These are phyloP conservation scores for Suhomyces bolitotheri DNA, from an alignment of 1,139 yeast species.

Conservation along the genomic window DNA sequence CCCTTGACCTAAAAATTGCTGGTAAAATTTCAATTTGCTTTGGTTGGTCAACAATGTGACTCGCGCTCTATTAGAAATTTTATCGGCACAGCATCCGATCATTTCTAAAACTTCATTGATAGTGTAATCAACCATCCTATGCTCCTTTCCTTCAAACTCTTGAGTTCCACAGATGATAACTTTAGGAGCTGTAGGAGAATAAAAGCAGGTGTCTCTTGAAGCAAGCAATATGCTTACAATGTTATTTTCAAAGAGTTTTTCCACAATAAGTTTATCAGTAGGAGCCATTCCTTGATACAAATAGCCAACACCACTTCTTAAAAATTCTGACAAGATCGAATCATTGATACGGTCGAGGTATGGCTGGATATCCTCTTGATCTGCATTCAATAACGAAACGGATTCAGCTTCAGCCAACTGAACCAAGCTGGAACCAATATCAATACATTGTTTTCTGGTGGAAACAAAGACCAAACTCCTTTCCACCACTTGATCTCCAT, in stretches of 20 bases:
- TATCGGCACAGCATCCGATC: slow-evolving; percentile 59
- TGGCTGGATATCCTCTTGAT: slow-evolving; percentile 40
- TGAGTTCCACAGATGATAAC: slow-evolving; percentile 74
- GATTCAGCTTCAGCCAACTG: slow-evolving; percentile 35
- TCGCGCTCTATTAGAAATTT: slow-evolving; percentile 23
- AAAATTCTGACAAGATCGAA: slow-evolving; percentile 38
- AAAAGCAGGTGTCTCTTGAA: slow-evolving; percentile 54
- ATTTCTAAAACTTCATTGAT: slow-evolving; percentile 68
- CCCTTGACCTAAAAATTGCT: slow-evolving; percentile 69
- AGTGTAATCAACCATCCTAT: slow-evolving; percentile 67
- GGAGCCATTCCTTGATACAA: slow-evolving; percentile 60
- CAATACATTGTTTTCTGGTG: slow-evolving; percentile 55
- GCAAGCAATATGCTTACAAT: slow-evolving; percentile 56
- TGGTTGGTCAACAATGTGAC: slow-evolving; percentile 60
- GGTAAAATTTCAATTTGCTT: slow-evolving; percentile 62
- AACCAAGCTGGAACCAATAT: slow-evolving; percentile 49
- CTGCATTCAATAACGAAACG: slow-evolving; percentile 24
- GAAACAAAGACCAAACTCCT: slow-evolving; percentile 57
- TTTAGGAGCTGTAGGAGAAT: slow-evolving; percentile 52
- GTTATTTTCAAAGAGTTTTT: slow-evolving; percentile 50
- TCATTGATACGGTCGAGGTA: slow-evolving; percentile 52
- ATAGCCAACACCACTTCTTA: slow-evolving; percentile 69
- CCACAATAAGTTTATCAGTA: slow-evolving; percentile 55
- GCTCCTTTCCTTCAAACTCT: slow-evolving; percentile 71
- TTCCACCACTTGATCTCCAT: slow-evolving; percentile 11